Evolutionary conservation across 1,284 basidiomycete species (phyloP).

Genomic region (Melampsora allii-populina): DNA sequence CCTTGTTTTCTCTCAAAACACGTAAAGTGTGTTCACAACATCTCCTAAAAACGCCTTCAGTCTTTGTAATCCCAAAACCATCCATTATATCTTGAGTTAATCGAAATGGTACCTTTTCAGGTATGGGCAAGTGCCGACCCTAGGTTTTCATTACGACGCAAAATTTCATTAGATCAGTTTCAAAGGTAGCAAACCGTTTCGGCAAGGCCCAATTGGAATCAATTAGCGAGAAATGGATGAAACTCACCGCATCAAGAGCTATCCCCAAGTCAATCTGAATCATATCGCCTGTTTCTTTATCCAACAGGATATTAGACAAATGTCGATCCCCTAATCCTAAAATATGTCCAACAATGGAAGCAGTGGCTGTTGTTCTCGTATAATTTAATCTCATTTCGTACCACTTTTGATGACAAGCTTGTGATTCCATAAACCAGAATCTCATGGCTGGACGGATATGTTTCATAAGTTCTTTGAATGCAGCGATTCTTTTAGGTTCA

Average conservation of each 20-base stretch:
- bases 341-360: slow-evolving; percentile 89
- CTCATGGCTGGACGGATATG: slow-evolving; percentile 82
- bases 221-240: neutral
- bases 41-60: slow-evolving; percentile 89
- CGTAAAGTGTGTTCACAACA: slow-evolving; percentile 92
- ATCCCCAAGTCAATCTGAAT: slow-evolving; percentile 95
- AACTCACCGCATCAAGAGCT: slow-evolving; percentile 71
- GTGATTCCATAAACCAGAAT: slow-evolving; percentile 86
- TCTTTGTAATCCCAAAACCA: slow-evolving; percentile 83
- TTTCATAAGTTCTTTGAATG: slow-evolving; percentile 60
- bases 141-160: slow-evolving; percentile 52
- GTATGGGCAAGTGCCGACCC: slow-evolving; percentile 76
- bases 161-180: neutral
- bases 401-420: slow-evolving; percentile 84
- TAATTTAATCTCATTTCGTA: slow-evolving; percentile 89
- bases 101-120: slow-evolving; percentile 90
- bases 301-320: slow-evolving; percentile 85
- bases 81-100: slow-evolving; percentile 91
- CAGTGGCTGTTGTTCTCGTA: slow-evolving; percentile 84
- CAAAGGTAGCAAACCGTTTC: neutral
- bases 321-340: slow-evolving; percentile 92
- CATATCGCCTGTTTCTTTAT: slow-evolving; percentile 76
- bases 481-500: slow-evolving; percentile 46
- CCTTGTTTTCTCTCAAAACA: slow-evolving; percentile 77
- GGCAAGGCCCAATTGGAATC: neutral